A percentile compares a stretch with the other conserved stretches of the same genome.
phyloP scores from a whole-genome alignment of 164 flowering plant genomes.

The Stephania cephalantha region DNA sequence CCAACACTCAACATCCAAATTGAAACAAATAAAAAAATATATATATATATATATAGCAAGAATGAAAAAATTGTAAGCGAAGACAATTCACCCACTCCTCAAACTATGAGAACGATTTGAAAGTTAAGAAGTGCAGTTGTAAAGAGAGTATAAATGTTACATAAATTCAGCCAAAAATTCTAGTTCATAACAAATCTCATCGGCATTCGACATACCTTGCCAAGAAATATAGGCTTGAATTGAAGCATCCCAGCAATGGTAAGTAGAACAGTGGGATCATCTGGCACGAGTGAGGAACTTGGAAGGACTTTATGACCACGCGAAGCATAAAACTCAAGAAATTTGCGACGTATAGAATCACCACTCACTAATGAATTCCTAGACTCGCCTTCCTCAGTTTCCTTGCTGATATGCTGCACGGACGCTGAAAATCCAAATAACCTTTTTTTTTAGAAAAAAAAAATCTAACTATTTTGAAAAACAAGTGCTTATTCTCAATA shows the following conservation, averaged over 20 bases:
- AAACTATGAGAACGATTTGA: too few relatives aligned
- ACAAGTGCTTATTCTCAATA: neutral
- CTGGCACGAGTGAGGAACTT: slow-evolving; percentile 95
- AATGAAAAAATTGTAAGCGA: neutral
- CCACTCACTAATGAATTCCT: slow-evolving; percentile 48
- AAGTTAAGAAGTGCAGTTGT: too few relatives aligned
- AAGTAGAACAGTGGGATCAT: slow-evolving; percentile 89
- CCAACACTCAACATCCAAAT: neutral
- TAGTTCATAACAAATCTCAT: neutral
- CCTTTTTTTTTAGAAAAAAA: too few relatives aligned
- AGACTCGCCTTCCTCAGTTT: slow-evolving; percentile 31
- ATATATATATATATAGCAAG: too few relatives aligned
- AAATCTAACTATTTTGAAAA: too few relatives aligned
- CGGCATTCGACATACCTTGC: slow-evolving; percentile 44
- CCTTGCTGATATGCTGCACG: slow-evolving; percentile 45
- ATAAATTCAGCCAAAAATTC: neutral
- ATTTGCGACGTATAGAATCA: slow-evolving; percentile 66
- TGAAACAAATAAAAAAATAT: neutral
- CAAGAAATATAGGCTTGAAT: slow-evolving; percentile 96
- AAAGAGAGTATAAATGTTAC: too few relatives aligned
- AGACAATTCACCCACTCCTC: too few relatives aligned
- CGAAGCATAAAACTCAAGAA: slow-evolving; percentile 87
- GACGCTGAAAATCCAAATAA: slow-evolving; percentile 48
- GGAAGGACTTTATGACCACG: slow-evolving; percentile 87
- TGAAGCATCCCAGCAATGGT: slow-evolving; percentile 99